Evolutionary conservation across 2,329 filamentous ascomycete species (phyloP).

Genomic region (Aspergillus caelatus): DNA sequence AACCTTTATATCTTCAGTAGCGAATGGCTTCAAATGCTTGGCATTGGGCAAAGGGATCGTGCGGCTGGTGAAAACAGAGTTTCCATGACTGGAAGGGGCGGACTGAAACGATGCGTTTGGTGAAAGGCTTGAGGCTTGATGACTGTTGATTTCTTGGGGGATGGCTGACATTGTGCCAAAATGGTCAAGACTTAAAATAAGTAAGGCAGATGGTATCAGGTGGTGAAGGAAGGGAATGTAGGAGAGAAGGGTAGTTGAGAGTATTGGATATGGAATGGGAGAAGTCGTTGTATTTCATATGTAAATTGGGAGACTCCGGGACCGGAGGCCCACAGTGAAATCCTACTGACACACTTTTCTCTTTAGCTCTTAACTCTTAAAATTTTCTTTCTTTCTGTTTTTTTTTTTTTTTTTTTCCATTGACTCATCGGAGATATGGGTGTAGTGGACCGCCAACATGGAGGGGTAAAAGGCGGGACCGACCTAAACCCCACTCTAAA

Average conservation of each 20-base stretch:
- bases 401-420: too few species aligned
- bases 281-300: background rate
- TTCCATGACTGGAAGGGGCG: conserved; percentile 65
- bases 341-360: background rate
- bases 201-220: background rate
- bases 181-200: background rate
- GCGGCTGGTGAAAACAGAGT: conserved; percentile 45
- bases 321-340: conserved; percentile 12
- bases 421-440: background rate
- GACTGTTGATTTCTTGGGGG: conserved; percentile 39
- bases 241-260: background rate
- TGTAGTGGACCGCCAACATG: background rate
- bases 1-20: conserved; percentile 95
- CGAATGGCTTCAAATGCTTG: conserved; percentile 92
- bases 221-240: background rate
- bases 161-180: conserved; percentile 25
- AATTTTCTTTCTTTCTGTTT: background rate
- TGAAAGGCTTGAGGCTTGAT: conserved; percentile 52
- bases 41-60: conserved; percentile 48
- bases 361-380: background rate
- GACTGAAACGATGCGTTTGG: conserved; percentile 76
- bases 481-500: background rate
- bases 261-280: background rate
- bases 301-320: conserved; percentile 12
- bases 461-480: conserved; percentile 7